Evolutionary conservation across 805 yeast genomes (phyloP).

Genomic region (Blastobotrys attinorum): DNA sequence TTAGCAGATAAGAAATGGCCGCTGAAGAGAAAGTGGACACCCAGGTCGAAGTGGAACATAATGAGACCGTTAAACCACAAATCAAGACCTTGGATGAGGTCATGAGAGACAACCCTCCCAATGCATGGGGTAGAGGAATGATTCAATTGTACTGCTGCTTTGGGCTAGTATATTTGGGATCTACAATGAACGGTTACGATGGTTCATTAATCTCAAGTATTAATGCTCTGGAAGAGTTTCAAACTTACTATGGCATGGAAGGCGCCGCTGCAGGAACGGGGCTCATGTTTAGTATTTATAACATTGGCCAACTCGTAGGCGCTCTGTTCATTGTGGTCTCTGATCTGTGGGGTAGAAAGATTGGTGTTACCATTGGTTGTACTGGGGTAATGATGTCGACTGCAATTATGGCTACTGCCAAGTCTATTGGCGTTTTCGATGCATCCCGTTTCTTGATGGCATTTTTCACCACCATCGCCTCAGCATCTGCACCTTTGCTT

Average conservation of each 20-base stretch:
- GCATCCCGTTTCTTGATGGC: constrained; percentile 12
- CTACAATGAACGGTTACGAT: constrained; percentile 15
- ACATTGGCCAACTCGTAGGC: constrained; percentile 12
- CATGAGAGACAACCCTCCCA: constrained; percentile 7
- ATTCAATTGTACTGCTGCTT: constrained; percentile 9
- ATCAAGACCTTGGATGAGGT: constrained; percentile 4
- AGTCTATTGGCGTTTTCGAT: constrained; percentile 6
- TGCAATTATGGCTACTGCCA: constrained; percentile 7
- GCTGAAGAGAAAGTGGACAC: neutral
- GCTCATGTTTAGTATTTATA: constrained; percentile 12
- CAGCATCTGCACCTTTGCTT: constrained; percentile 11
- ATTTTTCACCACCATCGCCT: constrained; percentile 9
- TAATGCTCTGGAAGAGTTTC: constrained; percentile 13
- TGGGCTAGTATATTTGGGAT: constrained; percentile 8
- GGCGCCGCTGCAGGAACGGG: constrained; percentile 13
- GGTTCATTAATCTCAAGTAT: constrained; percentile 15
- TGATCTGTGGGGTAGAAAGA: constrained; percentile 10
- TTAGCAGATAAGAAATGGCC: no score
- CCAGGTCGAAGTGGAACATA: neutral
- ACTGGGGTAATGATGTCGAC: constrained; percentile 11
- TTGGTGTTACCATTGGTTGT: constrained; percentile 12
- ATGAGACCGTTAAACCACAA: neutral
- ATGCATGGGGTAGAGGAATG: constrained; percentile 9
- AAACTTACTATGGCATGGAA: constrained; percentile 8
- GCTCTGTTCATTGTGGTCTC: constrained; percentile 12